A percentile compares a stretch with the other conserved stretches of the same genome.
Conservation (phyloP, 306 rosid genomes). For the Adenanthera pavonina region DNA sequence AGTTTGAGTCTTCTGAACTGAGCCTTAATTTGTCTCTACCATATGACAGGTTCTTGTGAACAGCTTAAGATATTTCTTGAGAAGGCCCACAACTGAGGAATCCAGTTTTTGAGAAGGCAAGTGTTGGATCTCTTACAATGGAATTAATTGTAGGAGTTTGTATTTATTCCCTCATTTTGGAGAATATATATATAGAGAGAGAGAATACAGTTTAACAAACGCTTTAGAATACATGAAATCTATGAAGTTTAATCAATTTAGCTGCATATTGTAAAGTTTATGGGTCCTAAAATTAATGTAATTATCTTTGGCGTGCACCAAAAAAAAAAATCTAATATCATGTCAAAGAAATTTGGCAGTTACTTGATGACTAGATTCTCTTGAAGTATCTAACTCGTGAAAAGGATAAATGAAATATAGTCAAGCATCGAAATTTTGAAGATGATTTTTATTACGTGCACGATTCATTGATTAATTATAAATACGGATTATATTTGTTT, state of each 20-base stretch:
- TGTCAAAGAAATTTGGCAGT: too few relatives aligned
- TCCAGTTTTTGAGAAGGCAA: constrained; percentile 71
- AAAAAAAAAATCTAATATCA: too few relatives aligned
- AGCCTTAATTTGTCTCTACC: constrained; percentile 6
- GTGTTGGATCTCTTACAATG: constrained; percentile 7
- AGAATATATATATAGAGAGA: constrained; percentile 25
- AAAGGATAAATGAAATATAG: not conserved
- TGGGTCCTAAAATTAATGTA: too few relatives aligned
- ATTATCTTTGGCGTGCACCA: too few relatives aligned
- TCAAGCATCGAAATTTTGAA: not conserved
- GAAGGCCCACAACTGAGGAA: constrained; percentile 90
- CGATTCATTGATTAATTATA: too few relatives aligned
- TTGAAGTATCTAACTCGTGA: too few relatives aligned
- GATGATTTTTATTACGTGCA: too few relatives aligned
- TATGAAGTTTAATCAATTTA: constrained; percentile 1
- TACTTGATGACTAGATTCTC: too few relatives aligned
- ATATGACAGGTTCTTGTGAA: constrained; percentile 76
- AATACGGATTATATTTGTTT: too few relatives aligned
- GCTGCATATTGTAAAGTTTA: constrained; percentile 1
- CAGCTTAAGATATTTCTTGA: constrained; percentile 89
- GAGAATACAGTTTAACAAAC: constrained; percentile 4
- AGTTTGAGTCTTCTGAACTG: constrained; percentile 10
- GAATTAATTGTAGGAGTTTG: constrained; percentile 20
- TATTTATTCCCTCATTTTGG: constrained; percentile 33
- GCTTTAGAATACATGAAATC: not conserved